Evolutionary conservation across 2,329 filamentous ascomycete species (phyloP), one percentile per base, ranked within the genome.

Genomic region (Metarhizium rileyi): DNA sequence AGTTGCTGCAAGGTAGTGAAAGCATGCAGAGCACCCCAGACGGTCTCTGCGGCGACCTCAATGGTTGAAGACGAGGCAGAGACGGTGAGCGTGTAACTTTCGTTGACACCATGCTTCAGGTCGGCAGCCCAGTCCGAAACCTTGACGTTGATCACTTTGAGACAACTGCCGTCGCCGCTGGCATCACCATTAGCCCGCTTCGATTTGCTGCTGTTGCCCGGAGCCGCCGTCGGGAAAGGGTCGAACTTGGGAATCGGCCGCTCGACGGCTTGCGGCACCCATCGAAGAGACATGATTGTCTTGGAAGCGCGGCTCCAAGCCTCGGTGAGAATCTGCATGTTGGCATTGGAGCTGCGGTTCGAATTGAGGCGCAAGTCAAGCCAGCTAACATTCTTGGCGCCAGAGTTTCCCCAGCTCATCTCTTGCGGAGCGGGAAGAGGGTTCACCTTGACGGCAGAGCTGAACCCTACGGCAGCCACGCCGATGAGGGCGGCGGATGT

Each of bases 1-100:
- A 79, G 63, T 57, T 79, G 76, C 61, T 79, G 75, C 47, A 79
- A 63, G n/a, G 76, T 79, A 20, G 73, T 78, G 55, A 79, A 73
- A 9, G 75, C 76, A 57, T 78, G 75, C 10, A 79, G 66, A 18
- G 72, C 75, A 35, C 76, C 76, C 66, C 75, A 79, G 43, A 73
- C 66, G 0, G 76, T 78, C 58, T 72, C 61, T 25, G 76, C 70
- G 2, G 64, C 68, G 54, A 79, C 71, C 8, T 68, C 57, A 50
- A 79, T 63, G 4, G 61, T 62, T 30, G 63, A 59, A 3, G 73
- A 72, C 20, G 58, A 59, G 5, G 63, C 54, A 1, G 59, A 54
- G 35, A 77, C 67, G 18, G 70, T 63, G 20, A 79, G 55, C 0
- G 69, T 74, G 59, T 79, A 79, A n/a, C 75, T 77, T 56, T 79